phyloP scores from a whole-genome alignment of 257 asterid species.

The Solanum medicagineum region DNA sequence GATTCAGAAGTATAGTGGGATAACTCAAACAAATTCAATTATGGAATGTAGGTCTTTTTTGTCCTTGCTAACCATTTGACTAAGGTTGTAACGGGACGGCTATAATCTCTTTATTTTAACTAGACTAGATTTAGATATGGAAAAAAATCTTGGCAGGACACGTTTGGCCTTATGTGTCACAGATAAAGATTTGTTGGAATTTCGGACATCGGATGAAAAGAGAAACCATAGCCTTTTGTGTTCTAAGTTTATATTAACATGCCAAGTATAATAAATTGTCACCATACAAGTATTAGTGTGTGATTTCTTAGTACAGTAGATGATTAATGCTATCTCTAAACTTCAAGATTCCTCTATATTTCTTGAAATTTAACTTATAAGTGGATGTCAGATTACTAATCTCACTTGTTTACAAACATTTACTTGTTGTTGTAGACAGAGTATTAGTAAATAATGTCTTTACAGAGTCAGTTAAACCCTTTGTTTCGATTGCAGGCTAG shows the following conservation, averaged over 20 bases:
- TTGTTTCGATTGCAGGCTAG: conserved; percentile 32
- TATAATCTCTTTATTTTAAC: background rate
- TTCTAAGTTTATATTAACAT: background rate
- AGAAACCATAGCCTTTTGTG: background rate
- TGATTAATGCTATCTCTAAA: background rate
- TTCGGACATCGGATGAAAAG: background rate
- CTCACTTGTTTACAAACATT: background rate
- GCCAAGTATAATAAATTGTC: background rate
- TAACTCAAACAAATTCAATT: background rate
- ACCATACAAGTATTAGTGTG: background rate
- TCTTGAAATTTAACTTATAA: background rate
- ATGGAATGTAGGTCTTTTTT: background rate
- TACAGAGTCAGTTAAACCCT: background rate
- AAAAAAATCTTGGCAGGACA: background rate
- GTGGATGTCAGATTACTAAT: background rate
- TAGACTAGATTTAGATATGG: background rate
- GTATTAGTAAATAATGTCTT: background rate
- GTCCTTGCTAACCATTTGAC: background rate
- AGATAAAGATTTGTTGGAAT: background rate
- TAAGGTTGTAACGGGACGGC: background rate
- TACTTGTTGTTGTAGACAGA: background rate
- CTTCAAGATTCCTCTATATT: background rate
- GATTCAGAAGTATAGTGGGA: background rate
- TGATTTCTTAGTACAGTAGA: background rate
- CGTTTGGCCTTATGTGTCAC: background rate